Percentiles rank a stretch among this genome's conserved stretches.
phyloP scores from a whole-genome alignment of 2,329 filamentous ascomycete species.

The Calonectria multiphialidica region DNA sequence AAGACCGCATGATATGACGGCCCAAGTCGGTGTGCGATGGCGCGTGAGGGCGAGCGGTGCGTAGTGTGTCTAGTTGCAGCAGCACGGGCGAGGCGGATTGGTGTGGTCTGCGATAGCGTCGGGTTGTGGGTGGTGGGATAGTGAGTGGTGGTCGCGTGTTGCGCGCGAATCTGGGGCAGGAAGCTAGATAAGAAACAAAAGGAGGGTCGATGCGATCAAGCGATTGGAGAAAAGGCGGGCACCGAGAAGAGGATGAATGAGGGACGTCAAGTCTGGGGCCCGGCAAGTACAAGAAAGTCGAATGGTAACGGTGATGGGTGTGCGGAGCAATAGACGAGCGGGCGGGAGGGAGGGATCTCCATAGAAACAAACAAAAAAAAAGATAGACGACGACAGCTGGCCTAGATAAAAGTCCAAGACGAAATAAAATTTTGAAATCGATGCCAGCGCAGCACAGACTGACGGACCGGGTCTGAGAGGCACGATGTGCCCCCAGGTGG shows the following conservation, averaged over 20 bases:
- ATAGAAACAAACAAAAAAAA: constrained; percentile 23
- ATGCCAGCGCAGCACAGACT: constrained; percentile 38
- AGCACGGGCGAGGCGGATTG: constrained; percentile 35
- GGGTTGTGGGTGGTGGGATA: constrained; percentile 26
- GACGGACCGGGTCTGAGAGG: constrained; percentile 27
- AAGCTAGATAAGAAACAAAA: constrained; percentile 13
- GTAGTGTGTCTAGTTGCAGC: constrained; percentile 14
- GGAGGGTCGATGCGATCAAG: constrained; percentile 13
- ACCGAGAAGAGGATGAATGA: constrained; percentile 3
- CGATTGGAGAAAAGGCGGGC: constrained; percentile 22
- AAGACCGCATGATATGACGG: constrained; percentile 41
- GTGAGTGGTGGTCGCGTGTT: constrained; percentile 30
- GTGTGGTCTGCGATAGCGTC: constrained; percentile 39
- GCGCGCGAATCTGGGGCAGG: constrained; percentile 22
- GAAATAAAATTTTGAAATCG: constrained; percentile 14
- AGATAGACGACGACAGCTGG: constrained; percentile 19
- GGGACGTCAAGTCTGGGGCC: constrained; percentile 8
- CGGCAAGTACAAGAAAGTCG: background rate
- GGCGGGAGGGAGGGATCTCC: constrained; percentile 33
- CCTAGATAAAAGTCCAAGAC: constrained; percentile 7
- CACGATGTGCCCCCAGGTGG: constrained; percentile 28
- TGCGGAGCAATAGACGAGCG: constrained; percentile 21
- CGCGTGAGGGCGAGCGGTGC: constrained; percentile 5
- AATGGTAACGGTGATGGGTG: constrained; percentile 26
- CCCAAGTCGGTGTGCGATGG: constrained; percentile 39